Base-by-base conservation (phyloP, 2,329 filamentous ascomycete species). In the Aspergillus sp. region DNA sequence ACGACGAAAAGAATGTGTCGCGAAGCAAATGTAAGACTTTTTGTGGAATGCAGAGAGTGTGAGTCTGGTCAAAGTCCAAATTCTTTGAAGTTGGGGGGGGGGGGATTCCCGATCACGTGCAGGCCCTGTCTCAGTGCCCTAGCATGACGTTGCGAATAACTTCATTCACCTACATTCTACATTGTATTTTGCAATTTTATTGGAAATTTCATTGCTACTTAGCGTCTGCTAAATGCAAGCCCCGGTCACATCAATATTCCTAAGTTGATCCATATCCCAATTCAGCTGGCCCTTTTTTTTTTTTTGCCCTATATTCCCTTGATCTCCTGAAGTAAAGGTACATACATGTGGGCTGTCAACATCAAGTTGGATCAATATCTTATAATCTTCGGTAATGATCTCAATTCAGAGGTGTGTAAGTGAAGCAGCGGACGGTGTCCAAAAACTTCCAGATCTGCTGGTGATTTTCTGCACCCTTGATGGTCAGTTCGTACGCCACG, bases 381-480 rank as follows among this genome's bases (percentile, higher is more conserved):
- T 7, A 47, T 12, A 30, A 15, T 9, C 9, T 30, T 22, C 12
- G 13, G 12, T 18, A 24, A n/a, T 8, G 4, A 32, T 6, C 43
- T 32, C 26, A 47, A 17, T 15, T 5, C 17, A 48, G 30, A 30
- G 62, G 51, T 34, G 59, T 64, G 55, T 74, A 74, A 12, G 59
- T 66, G 49, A 74, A 69, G 50, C 71, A 74, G 9, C 63, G 60
- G 18, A 73, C 66, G 13, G 65, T 68, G 22, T 70, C 69, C 30
- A 74, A 59, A 36, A 73, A 68, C 42, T 71, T 73, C 70, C 70
- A 72, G 36, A 74, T 67, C 34, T 74, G 71, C 58, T 74, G 69
- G 49, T 70, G 60, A 34, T 67, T 54, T 7, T 66, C 64, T 2
- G 62, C 66, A 0, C 71, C 71, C 20, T 64, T 65, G 22, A 71